A percentile compares a stretch with the other conserved stretches of the same genome.
Conservation (phyloP, 2,329 filamentous ascomycete genomes). For the Metarhizium sp. region DNA sequence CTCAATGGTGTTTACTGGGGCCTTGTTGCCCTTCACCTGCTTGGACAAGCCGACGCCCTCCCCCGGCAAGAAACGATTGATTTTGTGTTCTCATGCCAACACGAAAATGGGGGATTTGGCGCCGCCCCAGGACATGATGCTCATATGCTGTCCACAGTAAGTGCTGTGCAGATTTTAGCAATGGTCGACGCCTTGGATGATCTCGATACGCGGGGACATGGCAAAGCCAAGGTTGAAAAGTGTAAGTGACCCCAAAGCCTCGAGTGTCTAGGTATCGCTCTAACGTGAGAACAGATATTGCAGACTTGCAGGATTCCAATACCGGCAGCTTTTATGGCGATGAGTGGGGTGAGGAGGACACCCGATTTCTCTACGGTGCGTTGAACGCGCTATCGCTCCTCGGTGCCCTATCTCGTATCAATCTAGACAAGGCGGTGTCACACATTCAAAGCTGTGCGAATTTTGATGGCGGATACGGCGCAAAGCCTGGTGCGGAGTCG, state of each 20-base stretch:
- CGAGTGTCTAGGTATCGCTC: constrained; percentile 7
- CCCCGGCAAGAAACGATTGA: constrained; percentile 73
- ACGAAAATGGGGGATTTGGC: constrained; percentile 82
- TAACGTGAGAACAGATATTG: constrained; percentile 50
- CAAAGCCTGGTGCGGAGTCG: constrained; percentile 82
- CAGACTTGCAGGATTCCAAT: constrained; percentile 66
- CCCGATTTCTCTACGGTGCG: constrained; percentile 84
- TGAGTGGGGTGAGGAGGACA: constrained; percentile 94
- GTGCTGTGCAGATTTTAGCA: constrained; percentile 85
- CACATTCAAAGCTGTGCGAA: constrained; percentile 80
- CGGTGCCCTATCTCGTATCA: constrained; percentile 59
- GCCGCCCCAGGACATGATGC: constrained; percentile 91
- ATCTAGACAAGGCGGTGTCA: constrained; percentile 70
- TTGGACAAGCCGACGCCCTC: constrained; percentile 72
- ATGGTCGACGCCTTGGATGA: constrained; percentile 78
- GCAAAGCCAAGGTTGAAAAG: constrained; percentile 61
- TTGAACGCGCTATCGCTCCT: constrained; percentile 85
- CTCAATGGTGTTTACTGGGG: constrained; percentile 98
- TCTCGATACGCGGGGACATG: constrained; percentile 59
- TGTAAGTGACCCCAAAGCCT: constrained; percentile 48
- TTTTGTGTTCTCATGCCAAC: constrained; percentile 92
- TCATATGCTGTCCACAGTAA: constrained; percentile 93
- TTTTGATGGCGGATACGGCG: constrained; percentile 89
- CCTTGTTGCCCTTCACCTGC: constrained; percentile 75
- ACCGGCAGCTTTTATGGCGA: constrained; percentile 89